Evolutionary conservation across 2,329 filamentous ascomycete genomes (phyloP), one percentile per base, ranked within the genome.

Genomic region (Rhytidhysteron rufulum): DNA sequence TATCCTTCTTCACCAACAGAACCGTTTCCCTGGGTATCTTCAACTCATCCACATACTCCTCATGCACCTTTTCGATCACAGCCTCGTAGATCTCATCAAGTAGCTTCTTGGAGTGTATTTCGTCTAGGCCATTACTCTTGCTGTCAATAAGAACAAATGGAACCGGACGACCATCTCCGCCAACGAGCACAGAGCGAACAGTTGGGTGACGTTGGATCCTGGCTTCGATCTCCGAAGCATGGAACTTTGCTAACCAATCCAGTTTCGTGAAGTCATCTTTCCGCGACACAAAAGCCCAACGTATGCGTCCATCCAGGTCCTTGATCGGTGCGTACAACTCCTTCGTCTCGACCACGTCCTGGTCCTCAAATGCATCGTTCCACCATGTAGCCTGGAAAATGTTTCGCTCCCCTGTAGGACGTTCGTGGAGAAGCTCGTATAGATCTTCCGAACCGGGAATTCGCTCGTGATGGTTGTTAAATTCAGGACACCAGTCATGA

Each of bases 281-380:
- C 19, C 49, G 44, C 1, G 44, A 38, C 2, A 27, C 35, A 27
- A 51, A 51, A 10, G 34, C 31, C 51, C 53, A 56, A 32, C 48
- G 29, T 5, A 44, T 51, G 5, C 36, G 32, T 5, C 49, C 51
- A 15, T 53, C 53, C n/a, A 18, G 18, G 22, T 50, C 53, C 27
- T 39, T 45, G 59, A 65, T 11, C 30, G 52, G 18, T 45, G 42
- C 27, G 55, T 51, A 68, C 0, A 70, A 43, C 34, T 70, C 67
- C 13, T 54, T 57, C 17, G 63, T 67, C 5, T 48, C 49, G 25
- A 65, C 67, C 25, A 54, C 57, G 3, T 57, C 36, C 1, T 49
- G 31, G 8, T 62, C 45, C 0, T 56, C 61, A 37, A 37, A 40
- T 7, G 10, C 31, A 2, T 45, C 37, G 22, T 53, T 55, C 44